These are phyloP conservation scores for Thinopyrum elongatum DNA, from an alignment of 176 grass and related monocot genomes.

Conservation along the genomic window DNA sequence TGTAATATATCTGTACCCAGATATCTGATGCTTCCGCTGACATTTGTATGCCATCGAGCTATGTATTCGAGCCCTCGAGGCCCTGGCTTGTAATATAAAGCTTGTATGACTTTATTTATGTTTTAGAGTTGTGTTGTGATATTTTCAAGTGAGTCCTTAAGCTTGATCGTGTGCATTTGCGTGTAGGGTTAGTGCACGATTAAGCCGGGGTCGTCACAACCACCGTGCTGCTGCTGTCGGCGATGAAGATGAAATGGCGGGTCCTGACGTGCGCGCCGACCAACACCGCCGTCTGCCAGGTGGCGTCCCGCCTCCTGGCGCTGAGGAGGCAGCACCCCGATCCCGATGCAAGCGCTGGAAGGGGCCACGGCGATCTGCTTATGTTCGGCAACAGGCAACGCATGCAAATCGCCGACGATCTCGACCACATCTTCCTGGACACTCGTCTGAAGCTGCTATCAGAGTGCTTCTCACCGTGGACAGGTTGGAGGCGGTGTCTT, in stretches of 20 bases:
- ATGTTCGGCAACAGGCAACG: constrained; percentile 52
- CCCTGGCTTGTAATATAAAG: too few species aligned
- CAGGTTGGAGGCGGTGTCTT: constrained; percentile 45
- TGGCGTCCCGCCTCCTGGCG: constrained; percentile 42
- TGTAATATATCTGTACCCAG: too few species aligned
- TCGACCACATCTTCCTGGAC: constrained; percentile 65
- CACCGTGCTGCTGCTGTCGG: constrained; percentile 27
- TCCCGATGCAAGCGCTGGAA: neutral
- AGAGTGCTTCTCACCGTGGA: constrained; percentile 23
- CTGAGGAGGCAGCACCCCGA: constrained; percentile 18
- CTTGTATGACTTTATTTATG: too few species aligned
- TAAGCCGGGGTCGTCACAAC: too few species aligned
- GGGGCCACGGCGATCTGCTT: constrained; percentile 34
- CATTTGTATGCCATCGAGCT: too few species aligned
- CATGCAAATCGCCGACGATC: constrained; percentile 20
- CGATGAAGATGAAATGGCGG: constrained; percentile 24
- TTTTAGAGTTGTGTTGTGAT: too few species aligned
- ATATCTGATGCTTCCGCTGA: too few species aligned
- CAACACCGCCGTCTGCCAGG: constrained; percentile 58
- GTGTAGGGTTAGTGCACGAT: too few species aligned
- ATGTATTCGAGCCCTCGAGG: too few species aligned
- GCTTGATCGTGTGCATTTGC: too few species aligned
- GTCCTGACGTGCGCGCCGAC: constrained; percentile 64
- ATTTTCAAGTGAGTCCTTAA: too few species aligned
- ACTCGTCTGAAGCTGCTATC: constrained; percentile 25